These are phyloP conservation scores for Penicillium subrubescens DNA, from an alignment of 495 filamentous ascomycete species.

Conservation along the genomic window DNA sequence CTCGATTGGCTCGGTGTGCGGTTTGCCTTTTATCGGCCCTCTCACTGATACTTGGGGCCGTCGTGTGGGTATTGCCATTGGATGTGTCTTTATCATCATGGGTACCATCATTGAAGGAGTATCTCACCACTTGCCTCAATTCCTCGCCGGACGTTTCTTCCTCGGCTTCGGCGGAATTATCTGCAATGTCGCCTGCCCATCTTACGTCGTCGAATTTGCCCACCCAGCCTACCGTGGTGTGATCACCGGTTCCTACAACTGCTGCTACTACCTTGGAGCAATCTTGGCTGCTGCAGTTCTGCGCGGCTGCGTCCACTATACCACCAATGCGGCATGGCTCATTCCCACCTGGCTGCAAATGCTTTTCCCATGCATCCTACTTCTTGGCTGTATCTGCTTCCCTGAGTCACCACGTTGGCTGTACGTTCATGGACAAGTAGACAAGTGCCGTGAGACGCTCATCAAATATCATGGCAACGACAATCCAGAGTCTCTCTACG, in stretches of 20 bases:
- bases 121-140: conserved; percentile 43
- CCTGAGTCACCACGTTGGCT: conserved; percentile 49
- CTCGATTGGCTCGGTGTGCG: conserved; percentile 59
- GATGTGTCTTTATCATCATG: conserved; percentile 56
- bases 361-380: conserved; percentile 52
- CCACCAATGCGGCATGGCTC: conserved; percentile 49
- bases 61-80: conserved; percentile 61
- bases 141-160: conserved; percentile 74
- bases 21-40: conserved; percentile 61
- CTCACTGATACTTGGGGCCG: conserved; percentile 59
- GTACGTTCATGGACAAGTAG: conserved; percentile 53
- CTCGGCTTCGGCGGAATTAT: conserved; percentile 75
- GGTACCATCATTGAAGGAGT: conserved; percentile 54
- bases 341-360: conserved; percentile 65
- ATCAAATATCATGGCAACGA: conserved; percentile 61
- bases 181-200: conserved; percentile 68
- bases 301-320: conserved; percentile 26
- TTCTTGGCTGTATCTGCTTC: conserved; percentile 27
- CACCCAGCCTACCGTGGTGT: conserved; percentile 64
- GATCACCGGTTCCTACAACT: conserved; percentile 64
- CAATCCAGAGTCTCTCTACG: conserved; percentile 51
- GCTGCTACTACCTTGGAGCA: conserved; percentile 62
- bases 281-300: conserved; percentile 27
- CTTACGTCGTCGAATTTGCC: background rate
- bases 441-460: conserved; percentile 55